These are phyloP conservation scores for Sugiyamaella marilandica DNA, from an alignment of 805 yeast genomes.

Conservation along the genomic window DNA sequence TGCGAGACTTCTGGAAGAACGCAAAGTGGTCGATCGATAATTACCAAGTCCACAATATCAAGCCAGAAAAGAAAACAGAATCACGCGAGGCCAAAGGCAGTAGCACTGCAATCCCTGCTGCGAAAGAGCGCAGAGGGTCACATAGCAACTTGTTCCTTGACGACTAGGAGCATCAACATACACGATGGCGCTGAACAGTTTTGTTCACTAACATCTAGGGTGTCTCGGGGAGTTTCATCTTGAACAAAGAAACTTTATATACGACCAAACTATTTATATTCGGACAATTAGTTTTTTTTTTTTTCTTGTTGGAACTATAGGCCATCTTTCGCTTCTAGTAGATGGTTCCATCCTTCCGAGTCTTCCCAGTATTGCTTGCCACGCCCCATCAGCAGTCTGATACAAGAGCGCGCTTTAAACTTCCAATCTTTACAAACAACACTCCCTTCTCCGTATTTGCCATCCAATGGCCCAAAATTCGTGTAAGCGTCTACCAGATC, in stretches of 20 bases:
- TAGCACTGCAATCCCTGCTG: neutral
- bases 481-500: conserved; percentile 84
- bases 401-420: conserved; percentile 67
- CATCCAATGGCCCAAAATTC: conserved; percentile 67
- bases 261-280: neutral
- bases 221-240: neutral
- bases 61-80: conserved; percentile 4
- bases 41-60: conserved; percentile 7
- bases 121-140: conserved; percentile 3
- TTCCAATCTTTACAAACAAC: conserved; percentile 91
- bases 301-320: conserved; percentile 17
- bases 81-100: neutral
- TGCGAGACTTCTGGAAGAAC: conserved; percentile 45
- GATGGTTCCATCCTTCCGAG: conserved; percentile 66
- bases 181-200: no score
- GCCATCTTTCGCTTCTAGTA: conserved; percentile 50
- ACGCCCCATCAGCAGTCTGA: conserved; percentile 70
- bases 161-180: neutral
- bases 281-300: neutral
- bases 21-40: conserved; percentile 33
- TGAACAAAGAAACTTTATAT: neutral
- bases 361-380: conserved; percentile 80
- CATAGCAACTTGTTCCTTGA: conserved; percentile 5
- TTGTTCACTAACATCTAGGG: neutral
- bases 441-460: conserved; percentile 65